These are phyloP conservation scores for Apiospora phragmitis DNA, from an alignment of 2,329 filamentous ascomycete species.

Conservation along the genomic window DNA sequence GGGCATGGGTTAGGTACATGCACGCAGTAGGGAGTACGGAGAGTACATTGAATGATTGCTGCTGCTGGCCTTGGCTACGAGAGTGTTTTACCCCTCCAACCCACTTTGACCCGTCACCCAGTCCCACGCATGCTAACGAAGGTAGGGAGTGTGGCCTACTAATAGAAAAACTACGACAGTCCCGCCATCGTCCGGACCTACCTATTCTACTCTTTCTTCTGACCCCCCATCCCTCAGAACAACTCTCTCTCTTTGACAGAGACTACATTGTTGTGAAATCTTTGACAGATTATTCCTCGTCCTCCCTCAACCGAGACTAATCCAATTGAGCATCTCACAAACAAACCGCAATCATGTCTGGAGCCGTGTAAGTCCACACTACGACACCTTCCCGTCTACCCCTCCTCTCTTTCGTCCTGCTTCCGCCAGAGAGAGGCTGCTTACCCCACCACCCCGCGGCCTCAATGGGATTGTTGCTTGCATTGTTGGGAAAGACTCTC, in stretches of 20 bases:
- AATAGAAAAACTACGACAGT: conserved; percentile 19
- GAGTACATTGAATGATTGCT: not conserved
- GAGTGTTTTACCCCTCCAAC: conserved; percentile 10
- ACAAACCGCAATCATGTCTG: conserved; percentile 57
- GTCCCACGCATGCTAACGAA: not conserved
- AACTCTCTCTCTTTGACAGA: conserved; percentile 9
- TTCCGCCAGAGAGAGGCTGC: not conserved
- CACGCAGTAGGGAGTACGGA: not conserved
- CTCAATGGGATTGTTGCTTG: conserved; percentile 18
- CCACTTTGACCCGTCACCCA: conserved; percentile 8
- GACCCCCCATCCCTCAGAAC: conserved; percentile 15
- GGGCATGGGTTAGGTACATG: not conserved
- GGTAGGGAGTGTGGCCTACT: not conserved
- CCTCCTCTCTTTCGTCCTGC: conserved; percentile 23
- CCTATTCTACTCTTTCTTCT: conserved; percentile 14
- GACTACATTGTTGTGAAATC: not conserved
- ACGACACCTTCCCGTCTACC: conserved; percentile 23
- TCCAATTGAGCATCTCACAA: conserved; percentile 11
- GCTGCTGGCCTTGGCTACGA: not conserved
- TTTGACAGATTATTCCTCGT: conserved; percentile 11
- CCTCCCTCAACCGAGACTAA: not conserved
- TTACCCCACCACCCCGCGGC: conserved; percentile 21
- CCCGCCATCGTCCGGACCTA: conserved; percentile 12
- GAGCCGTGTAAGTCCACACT: conserved; percentile 62
- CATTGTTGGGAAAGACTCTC: not conserved